A percentile compares a stretch with the other conserved stretches of the same genome.
phyloP scores from a whole-genome alignment of 257 asterid genomes.

The Ligustrum vulgare region DNA sequence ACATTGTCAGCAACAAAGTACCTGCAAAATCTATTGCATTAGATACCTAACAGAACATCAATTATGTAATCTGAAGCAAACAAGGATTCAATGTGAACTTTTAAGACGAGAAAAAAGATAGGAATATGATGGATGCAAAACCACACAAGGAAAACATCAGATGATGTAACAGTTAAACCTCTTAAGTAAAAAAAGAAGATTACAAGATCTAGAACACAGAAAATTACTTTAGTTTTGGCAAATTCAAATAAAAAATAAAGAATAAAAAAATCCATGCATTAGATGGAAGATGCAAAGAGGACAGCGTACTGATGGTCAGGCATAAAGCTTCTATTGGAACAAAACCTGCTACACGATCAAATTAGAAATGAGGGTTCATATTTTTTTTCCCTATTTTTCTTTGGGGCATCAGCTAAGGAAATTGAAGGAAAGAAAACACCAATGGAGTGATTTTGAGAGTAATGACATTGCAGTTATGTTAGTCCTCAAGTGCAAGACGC shows the following conservation, averaged over 20 bases:
- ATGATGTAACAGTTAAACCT: background rate
- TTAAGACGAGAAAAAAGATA: background rate
- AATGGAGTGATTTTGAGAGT: slow-evolving; percentile 5
- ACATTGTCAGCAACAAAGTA: slow-evolving; percentile 85
- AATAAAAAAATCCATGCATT: background rate
- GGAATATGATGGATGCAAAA: slow-evolving; percentile 6
- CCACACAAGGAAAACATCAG: background rate
- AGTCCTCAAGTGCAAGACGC: background rate
- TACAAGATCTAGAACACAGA: background rate
- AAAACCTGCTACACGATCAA: slow-evolving; percentile 2
- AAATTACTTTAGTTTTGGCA: slow-evolving; percentile 13
- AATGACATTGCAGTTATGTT: background rate
- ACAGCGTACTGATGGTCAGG: background rate
- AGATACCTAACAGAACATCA: slow-evolving; percentile 26
- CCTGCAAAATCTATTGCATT: slow-evolving; percentile 43
- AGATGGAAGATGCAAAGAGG: slow-evolving; percentile 7
- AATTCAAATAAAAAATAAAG: background rate
- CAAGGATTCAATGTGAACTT: slow-evolving; percentile 15
- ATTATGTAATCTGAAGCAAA: slow-evolving; percentile 16
- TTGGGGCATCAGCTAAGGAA: slow-evolving; percentile 14
- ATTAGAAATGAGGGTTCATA: background rate
- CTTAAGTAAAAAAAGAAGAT: background rate
- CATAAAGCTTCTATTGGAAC: background rate
- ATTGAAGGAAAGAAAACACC: slow-evolving; percentile 17
- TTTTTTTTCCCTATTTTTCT: background rate